Percentiles rank a stretch among this genome's conserved stretches.
These are phyloP conservation scores for Diutina catenulata DNA, from an alignment of 1,139 yeast species.

Conservation along the genomic window DNA sequence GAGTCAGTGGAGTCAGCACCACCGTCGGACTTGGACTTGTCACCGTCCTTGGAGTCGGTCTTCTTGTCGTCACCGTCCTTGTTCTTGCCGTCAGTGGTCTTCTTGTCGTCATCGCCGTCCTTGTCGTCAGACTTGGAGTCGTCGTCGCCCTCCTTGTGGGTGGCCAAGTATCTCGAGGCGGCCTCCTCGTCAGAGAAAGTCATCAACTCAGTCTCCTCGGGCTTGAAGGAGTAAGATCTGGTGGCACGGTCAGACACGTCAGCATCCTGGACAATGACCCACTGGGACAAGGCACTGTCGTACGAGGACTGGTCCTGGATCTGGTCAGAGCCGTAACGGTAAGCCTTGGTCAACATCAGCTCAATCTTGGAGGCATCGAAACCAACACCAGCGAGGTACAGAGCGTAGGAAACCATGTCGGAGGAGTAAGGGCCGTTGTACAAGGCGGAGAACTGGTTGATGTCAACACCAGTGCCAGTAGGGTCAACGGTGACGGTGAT, in stretches of 20 bases:
- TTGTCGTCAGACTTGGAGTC: background rate
- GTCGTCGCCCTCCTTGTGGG: constrained; percentile 1
- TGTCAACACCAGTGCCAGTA: background rate
- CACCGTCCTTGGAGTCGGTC: background rate
- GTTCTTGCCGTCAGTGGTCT: background rate
- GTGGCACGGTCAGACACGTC: constrained; percentile 3
- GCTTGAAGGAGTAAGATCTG: constrained; percentile 1
- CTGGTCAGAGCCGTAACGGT: constrained; percentile 2
- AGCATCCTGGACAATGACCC: background rate
- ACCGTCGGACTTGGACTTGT: background rate
- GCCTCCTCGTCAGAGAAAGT: background rate
- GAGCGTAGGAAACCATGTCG: constrained; percentile 1
- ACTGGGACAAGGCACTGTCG: constrained; percentile 4
- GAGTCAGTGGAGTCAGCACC: background rate
- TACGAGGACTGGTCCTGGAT: constrained; percentile 4
- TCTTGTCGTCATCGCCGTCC: background rate
- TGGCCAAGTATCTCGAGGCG: constrained; percentile 2
- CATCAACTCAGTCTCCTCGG: background rate
- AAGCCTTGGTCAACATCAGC: constrained; percentile 4
- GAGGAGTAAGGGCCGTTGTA: constrained; percentile 5
- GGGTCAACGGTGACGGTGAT: constrained; percentile 1
- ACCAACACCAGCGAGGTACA: constrained; percentile 1
- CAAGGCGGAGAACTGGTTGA: constrained; percentile 2
- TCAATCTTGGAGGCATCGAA: constrained; percentile 3
- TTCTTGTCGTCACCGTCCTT: background rate